Percentiles rank a stretch among this genome's conserved stretches.
Evolutionary conservation across 345 rosid species (phyloP).

Genomic region (Cardamine chenopodiifolia): DNA sequence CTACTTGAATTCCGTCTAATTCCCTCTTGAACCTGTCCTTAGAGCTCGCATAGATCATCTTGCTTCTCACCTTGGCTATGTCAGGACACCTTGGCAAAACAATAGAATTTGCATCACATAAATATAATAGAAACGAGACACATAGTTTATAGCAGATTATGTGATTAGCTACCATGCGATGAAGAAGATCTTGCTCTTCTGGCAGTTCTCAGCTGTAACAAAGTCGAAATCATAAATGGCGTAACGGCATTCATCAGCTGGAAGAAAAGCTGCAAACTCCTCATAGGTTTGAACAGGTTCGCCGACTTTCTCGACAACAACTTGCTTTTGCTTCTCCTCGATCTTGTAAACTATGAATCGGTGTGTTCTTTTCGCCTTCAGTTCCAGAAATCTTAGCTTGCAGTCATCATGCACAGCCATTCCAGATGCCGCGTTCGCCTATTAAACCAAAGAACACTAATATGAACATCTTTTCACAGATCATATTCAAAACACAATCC

Average conservation of each 20-base stretch:
- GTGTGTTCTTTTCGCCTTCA: slow-evolving; percentile 63
- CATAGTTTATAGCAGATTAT: background rate
- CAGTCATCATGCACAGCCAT: slow-evolving; percentile 75
- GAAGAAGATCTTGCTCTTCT: slow-evolving; percentile 90
- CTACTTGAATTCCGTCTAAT: slow-evolving; percentile 51
- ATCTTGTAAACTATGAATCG: slow-evolving; percentile 74
- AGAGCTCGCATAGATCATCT: slow-evolving; percentile 40
- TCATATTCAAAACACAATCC: background rate
- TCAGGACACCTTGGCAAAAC: slow-evolving; percentile 25
- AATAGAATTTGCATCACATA: background rate
- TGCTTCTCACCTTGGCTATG: slow-evolving; percentile 34
- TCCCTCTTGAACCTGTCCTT: slow-evolving; percentile 52
- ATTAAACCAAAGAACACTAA: background rate
- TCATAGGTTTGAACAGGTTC: slow-evolving; percentile 52
- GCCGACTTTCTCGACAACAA: slow-evolving; percentile 61
- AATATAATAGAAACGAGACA: background rate
- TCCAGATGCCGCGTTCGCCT: slow-evolving; percentile 72
- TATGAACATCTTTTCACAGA: background rate
- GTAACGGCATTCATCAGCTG: slow-evolving; percentile 67
- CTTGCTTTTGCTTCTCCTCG: slow-evolving; percentile 61
- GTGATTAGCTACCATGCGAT: slow-evolving; percentile 53
- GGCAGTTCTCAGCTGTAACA: slow-evolving; percentile 75
- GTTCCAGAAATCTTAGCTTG: slow-evolving; percentile 62
- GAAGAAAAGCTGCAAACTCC: slow-evolving; percentile 55
- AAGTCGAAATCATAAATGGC: slow-evolving; percentile 73